Base-by-base conservation (phyloP, 768 basidiomycete species). In the Termitomyces titanicus region DNA sequence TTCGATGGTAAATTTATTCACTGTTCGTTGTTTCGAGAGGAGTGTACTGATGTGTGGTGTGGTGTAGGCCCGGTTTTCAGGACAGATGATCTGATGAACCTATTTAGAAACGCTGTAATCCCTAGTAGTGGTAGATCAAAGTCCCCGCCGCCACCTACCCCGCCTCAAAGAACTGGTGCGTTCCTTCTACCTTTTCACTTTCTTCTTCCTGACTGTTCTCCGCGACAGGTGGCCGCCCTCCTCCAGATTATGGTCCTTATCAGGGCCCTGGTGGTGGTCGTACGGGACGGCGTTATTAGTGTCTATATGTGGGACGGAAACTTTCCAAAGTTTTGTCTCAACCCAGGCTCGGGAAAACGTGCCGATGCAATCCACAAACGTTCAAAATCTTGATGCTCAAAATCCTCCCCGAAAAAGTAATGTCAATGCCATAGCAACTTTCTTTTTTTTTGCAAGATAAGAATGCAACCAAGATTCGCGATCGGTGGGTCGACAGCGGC, bases 181-280 rank as follows among this genome's bases (percentile, higher is more conserved):
- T 66, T 1, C 40, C 34, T 44, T 45, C 22, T 24, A 48, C 40
- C 44, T 46, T 40, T 27, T 45, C 40, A 22, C 34, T 45, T 45
- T 48, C 49, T 22, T 39, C 13, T 43, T 13, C 15, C 12, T 43
- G 45, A 22, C 18, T 54, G 5, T 24, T 45, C 49, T 25, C 40
- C 22, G 40, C 47, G 44, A 37, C 62, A 79, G 85, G 76, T 57
- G 86, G 85, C 13, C 80, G 90, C 31, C 90, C 90, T 25, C 89
- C 91, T 18, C 91, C 90, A 38, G 90, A 93, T 72, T 93, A 92
- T 60, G 84, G 90, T 9, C 91, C 91, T 17, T 92, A 92, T 61
- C 86, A 86, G 66, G 89, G 89, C n/a, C 91, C 89, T 25, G 67
- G 67, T 40, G 68, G 69, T 24, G 68, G 67, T 25, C 64, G 70